Conservation (phyloP, 2,329 filamentous ascomycete species). For the Dichotomopilus funicola region DNA sequence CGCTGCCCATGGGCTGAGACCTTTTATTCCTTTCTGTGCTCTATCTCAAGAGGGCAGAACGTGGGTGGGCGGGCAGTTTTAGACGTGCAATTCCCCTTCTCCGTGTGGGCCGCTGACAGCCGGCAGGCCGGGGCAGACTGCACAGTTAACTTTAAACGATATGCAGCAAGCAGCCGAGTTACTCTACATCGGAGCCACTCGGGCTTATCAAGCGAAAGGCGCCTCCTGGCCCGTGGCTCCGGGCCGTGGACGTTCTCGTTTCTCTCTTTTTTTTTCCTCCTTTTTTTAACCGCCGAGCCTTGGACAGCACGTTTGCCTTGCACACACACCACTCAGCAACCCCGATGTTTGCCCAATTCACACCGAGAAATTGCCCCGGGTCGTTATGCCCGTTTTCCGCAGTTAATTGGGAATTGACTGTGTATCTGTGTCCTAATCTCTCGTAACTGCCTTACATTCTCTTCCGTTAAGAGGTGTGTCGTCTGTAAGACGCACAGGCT, state of each 20-base stretch:
- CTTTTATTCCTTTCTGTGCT: conserved; percentile 1
- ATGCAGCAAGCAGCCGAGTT: conserved; percentile 11
- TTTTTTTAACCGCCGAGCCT: too few relatives aligned
- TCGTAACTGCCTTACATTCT: too few relatives aligned
- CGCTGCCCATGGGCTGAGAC: conserved; percentile 14
- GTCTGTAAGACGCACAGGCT: conserved; percentile 15
- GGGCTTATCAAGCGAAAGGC: conserved; percentile 9
- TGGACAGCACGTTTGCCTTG: too few relatives aligned
- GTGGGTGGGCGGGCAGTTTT: conserved; percentile 1
- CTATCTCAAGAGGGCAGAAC: conserved; percentile 14
- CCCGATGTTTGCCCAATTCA: conserved; percentile 4
- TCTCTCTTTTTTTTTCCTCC: too few relatives aligned
- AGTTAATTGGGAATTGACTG: conserved; percentile 15
- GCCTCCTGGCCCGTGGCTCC: conserved; percentile 5
- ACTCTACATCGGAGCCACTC: conserved; percentile 1
- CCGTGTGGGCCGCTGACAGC: conserved; percentile 12
- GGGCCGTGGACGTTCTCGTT: conserved; percentile 2
- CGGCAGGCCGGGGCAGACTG: conserved; percentile 6
- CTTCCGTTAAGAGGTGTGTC: too few relatives aligned
- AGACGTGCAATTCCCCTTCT: conserved; percentile 13
- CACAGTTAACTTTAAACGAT: conserved; percentile 1
- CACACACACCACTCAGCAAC: background rate
- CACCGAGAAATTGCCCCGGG: conserved; percentile 7
- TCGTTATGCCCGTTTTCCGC: background rate
- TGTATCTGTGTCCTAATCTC: too few relatives aligned